phyloP scores from a whole-genome alignment of 2,329 filamentous ascomycete species.

The Nemania sp. region DNA sequence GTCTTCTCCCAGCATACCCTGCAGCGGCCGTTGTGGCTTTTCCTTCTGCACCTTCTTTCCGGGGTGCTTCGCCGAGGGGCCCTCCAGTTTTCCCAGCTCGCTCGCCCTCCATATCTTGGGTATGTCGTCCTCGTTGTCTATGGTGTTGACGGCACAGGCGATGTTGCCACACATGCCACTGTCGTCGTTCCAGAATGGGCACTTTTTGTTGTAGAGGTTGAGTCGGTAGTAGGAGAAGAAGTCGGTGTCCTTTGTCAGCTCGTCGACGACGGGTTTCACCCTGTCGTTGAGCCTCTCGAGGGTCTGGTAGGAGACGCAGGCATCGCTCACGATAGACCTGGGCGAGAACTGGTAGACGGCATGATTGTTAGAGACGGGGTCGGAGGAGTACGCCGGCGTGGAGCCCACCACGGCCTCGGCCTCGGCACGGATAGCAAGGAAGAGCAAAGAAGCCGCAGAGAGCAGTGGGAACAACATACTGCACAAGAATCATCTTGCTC shows the following conservation, averaged over 20 bases:
- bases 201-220: constrained; percentile 91
- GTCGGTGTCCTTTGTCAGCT: constrained; percentile 85
- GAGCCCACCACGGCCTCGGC: constrained; percentile 31
- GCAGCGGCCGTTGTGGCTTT: constrained; percentile 72
- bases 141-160: constrained; percentile 90
- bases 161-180: constrained; percentile 96
- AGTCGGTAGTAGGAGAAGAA: constrained; percentile 98
- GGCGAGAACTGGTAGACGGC: constrained; percentile 73
- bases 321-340: constrained; percentile 86
- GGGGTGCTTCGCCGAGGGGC: constrained; percentile 88
- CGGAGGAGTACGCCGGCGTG: constrained; percentile 29
- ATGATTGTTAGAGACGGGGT: constrained; percentile 49
- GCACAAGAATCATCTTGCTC: constrained; percentile 54
- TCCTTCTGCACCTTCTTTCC: constrained; percentile 74
- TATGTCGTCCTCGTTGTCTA: constrained; percentile 94
- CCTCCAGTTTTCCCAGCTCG: constrained; percentile 89
- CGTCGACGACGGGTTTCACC: constrained; percentile 76
- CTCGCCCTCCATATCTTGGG: constrained; percentile 89
- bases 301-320: constrained; percentile 90
- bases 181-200: constrained; percentile 94
- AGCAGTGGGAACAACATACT: constrained; percentile 49
- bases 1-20: constrained; percentile 79
- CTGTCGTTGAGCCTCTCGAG: constrained; percentile 82
- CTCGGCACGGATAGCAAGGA: constrained; percentile 20
- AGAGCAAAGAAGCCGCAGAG: constrained; percentile 29